Evolutionary conservation across 2,329 filamentous ascomycete species (phyloP).

Genomic region (Huntiella decipiens): DNA sequence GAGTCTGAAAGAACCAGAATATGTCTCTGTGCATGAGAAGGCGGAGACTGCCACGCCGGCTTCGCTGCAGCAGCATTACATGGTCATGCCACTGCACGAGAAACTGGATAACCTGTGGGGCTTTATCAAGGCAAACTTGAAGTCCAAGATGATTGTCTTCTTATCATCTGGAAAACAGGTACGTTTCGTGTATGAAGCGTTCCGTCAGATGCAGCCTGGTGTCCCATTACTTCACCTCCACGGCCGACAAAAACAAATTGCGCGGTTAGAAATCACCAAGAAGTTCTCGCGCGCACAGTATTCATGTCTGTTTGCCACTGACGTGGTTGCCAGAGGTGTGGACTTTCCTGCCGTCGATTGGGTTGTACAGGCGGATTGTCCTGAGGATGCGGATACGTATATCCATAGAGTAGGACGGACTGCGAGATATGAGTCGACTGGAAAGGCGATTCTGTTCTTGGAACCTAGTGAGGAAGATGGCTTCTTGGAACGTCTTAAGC

Average conservation of each 20-base stretch:
- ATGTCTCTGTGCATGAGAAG: slow-evolving; percentile 80
- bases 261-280: slow-evolving; percentile 69
- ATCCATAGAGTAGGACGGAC: slow-evolving; percentile 92
- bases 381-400: slow-evolving; percentile 92
- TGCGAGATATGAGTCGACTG: slow-evolving; percentile 77
- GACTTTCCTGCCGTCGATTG: slow-evolving; percentile 96
- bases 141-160: slow-evolving; percentile 90
- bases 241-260: slow-evolving; percentile 80
- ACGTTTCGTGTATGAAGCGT: slow-evolving; percentile 83
- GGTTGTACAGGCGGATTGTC: slow-evolving; percentile 96
- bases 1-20: slow-evolving; percentile 78
- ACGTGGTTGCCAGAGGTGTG: slow-evolving; percentile 81
- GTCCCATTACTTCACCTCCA: slow-evolving; percentile 84
- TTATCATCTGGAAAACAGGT: slow-evolving; percentile 92
- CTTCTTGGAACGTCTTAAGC: slow-evolving; percentile 70
- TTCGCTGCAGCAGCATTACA: slow-evolving; percentile 77
- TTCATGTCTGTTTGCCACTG: slow-evolving; percentile 83
- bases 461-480: slow-evolving; percentile 82
- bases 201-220: slow-evolving; percentile 84
- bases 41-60: slow-evolving; percentile 63
- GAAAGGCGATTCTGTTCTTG: slow-evolving; percentile 74
- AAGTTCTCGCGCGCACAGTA: slow-evolving; percentile 66
- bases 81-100: slow-evolving; percentile 64
- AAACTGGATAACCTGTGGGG: slow-evolving; percentile 87
- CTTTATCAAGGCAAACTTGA: slow-evolving; percentile 78